Evolutionary conservation across 345 rosid genomes (phyloP), one percentile per base, ranked within the genome.

Genomic region (Leavenworthia alabamica): DNA sequence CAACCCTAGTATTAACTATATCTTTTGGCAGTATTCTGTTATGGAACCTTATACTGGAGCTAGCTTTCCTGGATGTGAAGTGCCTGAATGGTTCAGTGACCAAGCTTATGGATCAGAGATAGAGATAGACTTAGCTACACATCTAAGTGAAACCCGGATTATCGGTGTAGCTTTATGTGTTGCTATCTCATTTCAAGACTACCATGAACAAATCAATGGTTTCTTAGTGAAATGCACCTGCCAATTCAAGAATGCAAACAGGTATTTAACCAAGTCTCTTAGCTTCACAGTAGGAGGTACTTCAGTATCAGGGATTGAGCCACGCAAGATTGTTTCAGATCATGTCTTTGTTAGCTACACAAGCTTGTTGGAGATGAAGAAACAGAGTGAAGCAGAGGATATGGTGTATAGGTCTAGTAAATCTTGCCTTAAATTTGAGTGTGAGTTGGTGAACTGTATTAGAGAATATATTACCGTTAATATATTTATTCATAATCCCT

Each of bases 11-110:
- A 5, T n/a, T 0, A 51, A 31, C 10, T 11, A 3, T 32, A 52
- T 27, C 26, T 22, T 40, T 13, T 3, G 3, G 43, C 14, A 56
- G 62, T 17, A 28, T 42, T 28, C 15, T 42, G 41, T 28, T 17
- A 8, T 42, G 64, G 27, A 42, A 43, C 12, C 40, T 42, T 41
- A 26, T 16, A 28, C 23, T 16, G 39, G 51, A 28, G 26, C 51
- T 43, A 10, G 64, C 52, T 59, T 59, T 59, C 64, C 64, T 43
- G 64, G 64, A 33, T 28, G 40, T 43, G 41, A 59, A 2, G 51
- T 59, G 17, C 64, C 64, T 42, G 26, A 43, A 42, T 59, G 64
- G 64, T 59, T 59, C 41, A 17, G 19, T 22, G 15, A 59, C 29
- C 28, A 59, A 59, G 40, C 1, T 4, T 17, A 42, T 10, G 64